Evolutionary conservation across 2,329 filamentous ascomycete genomes (phyloP).

Genomic region (Claviceps maximensis): DNA sequence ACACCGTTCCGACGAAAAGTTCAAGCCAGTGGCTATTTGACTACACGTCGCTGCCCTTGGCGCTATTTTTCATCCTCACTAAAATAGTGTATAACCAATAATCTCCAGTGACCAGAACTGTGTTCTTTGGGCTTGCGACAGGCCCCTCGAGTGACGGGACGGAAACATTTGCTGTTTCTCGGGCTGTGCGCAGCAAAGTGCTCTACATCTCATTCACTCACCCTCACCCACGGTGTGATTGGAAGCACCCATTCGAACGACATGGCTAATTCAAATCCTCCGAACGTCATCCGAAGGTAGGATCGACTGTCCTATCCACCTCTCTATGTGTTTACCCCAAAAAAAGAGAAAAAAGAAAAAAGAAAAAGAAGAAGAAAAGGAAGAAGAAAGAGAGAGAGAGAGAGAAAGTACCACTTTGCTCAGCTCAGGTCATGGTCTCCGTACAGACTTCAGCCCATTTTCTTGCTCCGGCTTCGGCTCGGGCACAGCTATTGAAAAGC

Average conservation of each 20-base stretch:
- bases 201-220: neutral
- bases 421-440: neutral
- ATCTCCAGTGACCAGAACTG: neutral
- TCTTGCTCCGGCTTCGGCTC: too few relatives aligned
- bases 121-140: neutral
- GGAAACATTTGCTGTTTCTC: neutral
- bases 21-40: neutral
- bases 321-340: neutral
- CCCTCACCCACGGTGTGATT: neutral
- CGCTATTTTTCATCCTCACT: neutral
- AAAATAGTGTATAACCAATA: neutral
- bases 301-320: neutral
- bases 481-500: too few relatives aligned
- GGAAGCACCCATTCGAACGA: constrained; percentile 5
- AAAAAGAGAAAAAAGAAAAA: neutral
- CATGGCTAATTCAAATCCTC: constrained; percentile 32
- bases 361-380: neutral
- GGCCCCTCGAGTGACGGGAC: neutral
- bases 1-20: neutral
- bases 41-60: neutral
- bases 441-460: neutral
- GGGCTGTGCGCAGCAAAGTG: neutral
- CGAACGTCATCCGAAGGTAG: constrained; percentile 55
- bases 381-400: too few relatives aligned
- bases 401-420: neutral